A percentile compares a stretch with the other conserved stretches of the same genome.
These are phyloP conservation scores for Kwoniella europaea DNA, from an alignment of 768 basidiomycete species.

Conservation along the genomic window DNA sequence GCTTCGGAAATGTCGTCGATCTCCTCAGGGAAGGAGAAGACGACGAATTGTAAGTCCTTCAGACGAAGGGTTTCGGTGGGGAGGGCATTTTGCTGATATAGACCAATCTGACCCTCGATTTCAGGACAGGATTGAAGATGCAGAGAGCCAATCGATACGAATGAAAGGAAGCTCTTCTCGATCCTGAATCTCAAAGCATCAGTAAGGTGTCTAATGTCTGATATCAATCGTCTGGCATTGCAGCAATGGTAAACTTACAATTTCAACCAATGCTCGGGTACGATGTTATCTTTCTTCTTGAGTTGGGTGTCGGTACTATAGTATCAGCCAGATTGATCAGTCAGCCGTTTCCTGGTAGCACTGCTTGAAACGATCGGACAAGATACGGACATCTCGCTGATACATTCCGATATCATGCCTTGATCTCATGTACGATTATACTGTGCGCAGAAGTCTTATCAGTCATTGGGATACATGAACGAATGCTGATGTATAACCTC, in stretches of 20 bases:
- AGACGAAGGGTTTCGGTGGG: not conserved
- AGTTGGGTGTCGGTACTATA: not conserved
- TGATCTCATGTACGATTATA: too few relatives aligned
- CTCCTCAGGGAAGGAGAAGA: slow-evolving; percentile 6
- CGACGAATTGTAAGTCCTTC: not conserved
- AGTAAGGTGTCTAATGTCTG: too few relatives aligned
- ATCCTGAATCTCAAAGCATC: slow-evolving; percentile 1
- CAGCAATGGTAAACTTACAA: not conserved
- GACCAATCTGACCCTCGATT: slow-evolving; percentile 8
- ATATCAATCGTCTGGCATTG: too few relatives aligned
- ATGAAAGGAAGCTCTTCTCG: slow-evolving; percentile 11
- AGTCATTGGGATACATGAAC: not conserved
- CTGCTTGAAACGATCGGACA: not conserved
- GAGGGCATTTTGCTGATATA: slow-evolving; percentile 1
- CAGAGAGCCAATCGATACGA: not conserved
- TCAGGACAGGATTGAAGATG: slow-evolving; percentile 3
- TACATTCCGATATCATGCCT: too few relatives aligned
- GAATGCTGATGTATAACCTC: too few relatives aligned
- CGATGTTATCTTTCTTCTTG: not conserved
- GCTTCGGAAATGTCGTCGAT: not conserved
- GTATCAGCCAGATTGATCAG: not conserved
- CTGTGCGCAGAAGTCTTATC: too few relatives aligned
- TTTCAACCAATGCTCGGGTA: slow-evolving; percentile 7
- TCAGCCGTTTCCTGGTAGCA: not conserved
- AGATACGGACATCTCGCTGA: too few relatives aligned